A percentile compares a stretch with the other conserved stretches of the same genome.
Conservation (phyloP, 2,329 filamentous ascomycete species). For the Ophiostoma piceae region DNA sequence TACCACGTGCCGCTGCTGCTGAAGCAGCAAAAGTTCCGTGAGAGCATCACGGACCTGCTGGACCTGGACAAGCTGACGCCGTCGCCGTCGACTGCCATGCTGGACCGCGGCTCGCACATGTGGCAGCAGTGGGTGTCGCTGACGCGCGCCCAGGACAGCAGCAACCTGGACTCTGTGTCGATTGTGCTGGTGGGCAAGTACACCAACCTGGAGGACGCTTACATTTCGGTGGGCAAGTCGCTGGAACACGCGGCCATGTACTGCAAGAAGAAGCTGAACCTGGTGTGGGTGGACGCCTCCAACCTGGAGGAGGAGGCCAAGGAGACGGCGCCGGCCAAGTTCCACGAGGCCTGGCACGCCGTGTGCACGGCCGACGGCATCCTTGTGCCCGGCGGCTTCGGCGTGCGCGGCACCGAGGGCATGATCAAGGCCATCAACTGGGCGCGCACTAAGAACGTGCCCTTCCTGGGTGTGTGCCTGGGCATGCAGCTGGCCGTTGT, state of each 20-base stretch:
- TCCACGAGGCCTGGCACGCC: conserved; percentile 79
- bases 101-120: conserved; percentile 61
- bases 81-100: conserved; percentile 49
- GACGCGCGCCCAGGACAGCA: conserved; percentile 42
- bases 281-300: conserved; percentile 80
- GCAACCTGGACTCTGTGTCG: conserved; percentile 61
- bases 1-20: conserved; percentile 96
- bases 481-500: conserved; percentile 92
- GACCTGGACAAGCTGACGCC: conserved; percentile 55
- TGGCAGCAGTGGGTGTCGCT: conserved; percentile 70
- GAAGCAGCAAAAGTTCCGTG: conserved; percentile 69
- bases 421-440: conserved; percentile 86
- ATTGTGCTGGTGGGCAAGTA: conserved; percentile 95
- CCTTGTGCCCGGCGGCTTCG: conserved; percentile 72
- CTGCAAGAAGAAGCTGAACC: conserved; percentile 70
- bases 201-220: conserved; percentile 75
- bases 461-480: conserved; percentile 84
- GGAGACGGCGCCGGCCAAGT: conserved; percentile 60
- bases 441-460: conserved; percentile 74
- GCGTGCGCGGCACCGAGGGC: conserved; percentile 73
- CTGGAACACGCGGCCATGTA: conserved; percentile 90
- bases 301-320: conserved; percentile 67
- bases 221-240: conserved; percentile 70
- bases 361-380: conserved; percentile 65
- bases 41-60: conserved; percentile 46